Conservation (phyloP, 1,284 basidiomycete species). For the Clitocybe nebularis region DNA sequence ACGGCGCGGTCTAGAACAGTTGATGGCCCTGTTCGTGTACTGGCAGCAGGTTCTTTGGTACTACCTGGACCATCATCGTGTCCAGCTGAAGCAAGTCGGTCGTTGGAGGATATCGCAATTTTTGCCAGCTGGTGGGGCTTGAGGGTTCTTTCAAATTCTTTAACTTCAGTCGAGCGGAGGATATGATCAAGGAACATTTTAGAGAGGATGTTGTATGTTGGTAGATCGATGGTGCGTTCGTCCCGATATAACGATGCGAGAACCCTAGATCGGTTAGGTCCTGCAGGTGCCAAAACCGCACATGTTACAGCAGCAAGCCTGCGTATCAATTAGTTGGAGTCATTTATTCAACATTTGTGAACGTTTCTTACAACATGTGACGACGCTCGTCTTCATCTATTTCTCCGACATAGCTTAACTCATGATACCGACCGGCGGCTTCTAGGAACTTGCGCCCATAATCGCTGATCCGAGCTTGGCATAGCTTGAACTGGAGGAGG, state of each 20-base stretch:
- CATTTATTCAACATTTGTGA: constrained; percentile 6
- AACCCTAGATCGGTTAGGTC: constrained; percentile 90
- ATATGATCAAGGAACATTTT: constrained; percentile 99
- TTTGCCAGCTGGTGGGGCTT: constrained; percentile 91
- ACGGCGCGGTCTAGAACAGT: constrained; percentile 97
- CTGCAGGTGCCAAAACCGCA: constrained; percentile 95
- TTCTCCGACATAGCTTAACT: constrained; percentile 83
- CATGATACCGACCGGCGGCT: constrained; percentile 93
- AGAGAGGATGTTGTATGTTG: constrained; percentile 85
- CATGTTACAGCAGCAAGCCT: constrained; percentile 92
- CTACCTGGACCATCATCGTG: constrained; percentile 42
- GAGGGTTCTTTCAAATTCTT: constrained; percentile 84
- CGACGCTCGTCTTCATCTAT: constrained; percentile 89
- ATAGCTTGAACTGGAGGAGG: constrained; percentile 79
- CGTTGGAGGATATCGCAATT: constrained; percentile 78
- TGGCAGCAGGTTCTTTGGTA: constrained; percentile 48
- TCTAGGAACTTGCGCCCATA: constrained; percentile 90
- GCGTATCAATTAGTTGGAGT: constrained; percentile 10
- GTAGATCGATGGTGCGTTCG: constrained; percentile 78
- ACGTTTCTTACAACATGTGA: constrained; percentile 74
- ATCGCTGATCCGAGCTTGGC: constrained; percentile 91
- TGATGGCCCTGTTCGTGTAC: constrained; percentile 80
- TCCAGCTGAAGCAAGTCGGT: constrained; percentile 66
- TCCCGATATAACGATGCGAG: constrained; percentile 92
- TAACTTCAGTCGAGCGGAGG: constrained; percentile 83